phyloP scores from a whole-genome alignment of 176 grass and related monocot genomes.

The Tillandsia fasciculata region DNA sequence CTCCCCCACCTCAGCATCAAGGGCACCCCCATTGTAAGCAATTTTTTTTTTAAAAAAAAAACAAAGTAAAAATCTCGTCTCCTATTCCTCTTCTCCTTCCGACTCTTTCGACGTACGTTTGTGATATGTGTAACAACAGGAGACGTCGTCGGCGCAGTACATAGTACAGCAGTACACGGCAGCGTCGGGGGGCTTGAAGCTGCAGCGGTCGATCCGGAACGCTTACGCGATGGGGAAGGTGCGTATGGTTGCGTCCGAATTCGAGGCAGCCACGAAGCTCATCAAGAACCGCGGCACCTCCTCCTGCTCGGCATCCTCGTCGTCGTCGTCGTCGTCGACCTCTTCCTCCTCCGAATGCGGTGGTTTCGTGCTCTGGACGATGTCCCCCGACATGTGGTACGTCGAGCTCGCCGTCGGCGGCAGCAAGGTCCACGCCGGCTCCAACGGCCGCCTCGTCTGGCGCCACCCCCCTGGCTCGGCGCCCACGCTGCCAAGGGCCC shows the following conservation, averaged over 20 bases:
- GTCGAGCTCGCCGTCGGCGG: conserved; percentile 85
- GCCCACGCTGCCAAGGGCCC: conserved; percentile 83
- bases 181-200: conserved; percentile 53
- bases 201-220: conserved; percentile 63
- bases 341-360: conserved; percentile 53
- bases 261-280: conserved; percentile 58
- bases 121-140: conserved; percentile 31
- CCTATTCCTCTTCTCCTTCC: not conserved
- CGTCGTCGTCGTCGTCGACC: not conserved
- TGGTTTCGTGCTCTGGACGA: conserved; percentile 88
- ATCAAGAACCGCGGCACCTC: conserved; percentile 53
- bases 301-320: conserved; percentile 4
- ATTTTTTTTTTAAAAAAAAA: no score
- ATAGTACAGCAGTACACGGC: conserved; percentile 92
- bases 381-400: conserved; percentile 92
- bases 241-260: conserved; percentile 78
- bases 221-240: conserved; percentile 88
- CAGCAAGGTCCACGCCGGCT: conserved; percentile 85
- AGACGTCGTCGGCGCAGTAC: conserved; percentile 81
- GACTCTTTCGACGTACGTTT: conserved; percentile 19
- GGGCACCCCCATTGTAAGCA: conserved; percentile 67
- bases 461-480: conserved; percentile 93
- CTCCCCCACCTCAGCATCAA: conserved; percentile 60
- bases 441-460: conserved; percentile 82
- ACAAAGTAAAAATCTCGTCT: not conserved